Evolutionary conservation across 441 rosid species (phyloP).

Genomic region (Adansonia madagascariensis): DNA sequence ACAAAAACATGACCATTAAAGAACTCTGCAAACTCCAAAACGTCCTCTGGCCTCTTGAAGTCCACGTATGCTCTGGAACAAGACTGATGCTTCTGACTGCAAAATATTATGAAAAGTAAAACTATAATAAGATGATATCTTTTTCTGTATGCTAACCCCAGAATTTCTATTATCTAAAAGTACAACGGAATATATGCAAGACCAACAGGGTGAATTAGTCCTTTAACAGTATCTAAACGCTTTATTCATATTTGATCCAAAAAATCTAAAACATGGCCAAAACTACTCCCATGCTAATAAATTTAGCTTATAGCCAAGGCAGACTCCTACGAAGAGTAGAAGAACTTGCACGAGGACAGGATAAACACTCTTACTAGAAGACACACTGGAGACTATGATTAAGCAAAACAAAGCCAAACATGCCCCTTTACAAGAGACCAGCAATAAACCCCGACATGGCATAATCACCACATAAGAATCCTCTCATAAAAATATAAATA

Average conservation of each 20-base stretch:
- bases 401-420: constrained; percentile 17
- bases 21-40: constrained; percentile 72
- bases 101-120: constrained; percentile 28
- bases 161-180: not conserved
- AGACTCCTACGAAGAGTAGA: not conserved
- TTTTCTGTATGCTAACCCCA: not conserved
- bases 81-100: constrained; percentile 67
- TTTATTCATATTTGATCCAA: not conserved
- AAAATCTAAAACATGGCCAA: not conserved
- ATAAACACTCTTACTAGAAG: not conserved
- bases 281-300: not conserved
- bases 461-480: not conserved
- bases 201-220: not conserved
- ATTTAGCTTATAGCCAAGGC: not conserved
- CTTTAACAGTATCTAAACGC: not conserved
- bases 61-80: constrained; percentile 71
- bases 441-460: not conserved
- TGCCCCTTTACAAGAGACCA: not conserved
- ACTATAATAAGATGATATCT: constrained; percentile 15
- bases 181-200: not conserved
- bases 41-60: constrained; percentile 67
- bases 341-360: not conserved
- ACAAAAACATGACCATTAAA: constrained; percentile 78
- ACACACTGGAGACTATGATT: not conserved
- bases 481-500: not conserved